Base-by-base conservation (phyloP, 306 rosid genomes). In the Prunus armeniaca region DNA sequence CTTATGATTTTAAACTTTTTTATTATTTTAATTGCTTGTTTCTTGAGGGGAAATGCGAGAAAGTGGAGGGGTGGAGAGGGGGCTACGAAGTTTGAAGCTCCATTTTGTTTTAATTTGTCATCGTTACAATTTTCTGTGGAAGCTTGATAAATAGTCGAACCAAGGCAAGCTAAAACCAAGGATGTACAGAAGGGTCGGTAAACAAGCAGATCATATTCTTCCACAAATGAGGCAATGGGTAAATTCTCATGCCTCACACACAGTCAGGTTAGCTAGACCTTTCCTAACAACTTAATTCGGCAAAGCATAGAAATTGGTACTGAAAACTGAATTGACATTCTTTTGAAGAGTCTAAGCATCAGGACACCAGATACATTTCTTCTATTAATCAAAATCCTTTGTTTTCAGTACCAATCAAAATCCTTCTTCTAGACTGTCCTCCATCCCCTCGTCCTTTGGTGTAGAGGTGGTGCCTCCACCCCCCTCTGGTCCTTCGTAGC, bases 341-440 rank as follows among this genome's bases (percentile, higher is more conserved):
- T 27, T 47, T 14, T 49, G 61, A 69, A 15, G 43, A 49, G 4
- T 15, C 9, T 20, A 68, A 7, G 72, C 5, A 52, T 22, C 18
- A 60, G 11, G 34, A 67, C 56, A 45, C 4, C 57, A 67, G 20
- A 50, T 4, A 67, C 46, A 18, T 22, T 17, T 69, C 28, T 67
- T 12, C 11, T 24, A 38, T 56, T 14, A 13, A 22, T 24, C 3
- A 65, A 46, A 28, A 60, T 58, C n/a, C 67, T 11, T 62, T 15
- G 22, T 28, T 62, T 50, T 77, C 58, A 22, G 24, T 22, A 22
- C 24, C 24, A 22, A 22, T 22, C 24, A 22, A 22, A 22, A 22
- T 22, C 24, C n/a, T n/a, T n/a, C 97, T 84, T 95, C 97, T n/a
- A 86, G 84, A 50, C 91, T 86, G 71, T 95, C 97, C 2, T 88